Conservation (phyloP, 805 yeast genomes). For the Osmozyma mogii region DNA sequence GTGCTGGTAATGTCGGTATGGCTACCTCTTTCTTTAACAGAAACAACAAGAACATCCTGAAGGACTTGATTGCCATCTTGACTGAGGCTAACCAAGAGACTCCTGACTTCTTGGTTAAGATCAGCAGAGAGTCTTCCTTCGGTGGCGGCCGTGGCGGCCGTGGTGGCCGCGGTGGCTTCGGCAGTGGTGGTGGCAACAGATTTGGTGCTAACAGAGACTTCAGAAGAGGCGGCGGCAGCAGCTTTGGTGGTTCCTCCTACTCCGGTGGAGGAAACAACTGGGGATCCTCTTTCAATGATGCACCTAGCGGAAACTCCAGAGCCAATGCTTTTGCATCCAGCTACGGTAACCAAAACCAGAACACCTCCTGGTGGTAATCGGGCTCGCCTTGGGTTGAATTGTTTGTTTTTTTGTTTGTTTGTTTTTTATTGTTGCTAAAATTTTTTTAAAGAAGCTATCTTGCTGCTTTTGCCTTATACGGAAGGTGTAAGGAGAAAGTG, state of each 20-base stretch:
- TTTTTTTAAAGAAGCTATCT: slow-evolving; percentile 3
- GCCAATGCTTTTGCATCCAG: slow-evolving; percentile 20
- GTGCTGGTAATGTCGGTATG: slow-evolving; percentile 99
- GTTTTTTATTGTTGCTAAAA: slow-evolving; percentile 9
- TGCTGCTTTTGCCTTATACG: neutral
- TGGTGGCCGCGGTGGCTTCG: slow-evolving; percentile 21
- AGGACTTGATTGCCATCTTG: slow-evolving; percentile 79
- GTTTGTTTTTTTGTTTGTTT: neutral
- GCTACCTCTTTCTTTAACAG: slow-evolving; percentile 99
- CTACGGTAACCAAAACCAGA: slow-evolving; percentile 29
- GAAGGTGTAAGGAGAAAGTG: neutral
- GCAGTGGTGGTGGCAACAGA: slow-evolving; percentile 41
- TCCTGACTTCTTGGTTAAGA: slow-evolving; percentile 77
- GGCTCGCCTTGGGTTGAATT: neutral
- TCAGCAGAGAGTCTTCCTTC: slow-evolving; percentile 74
- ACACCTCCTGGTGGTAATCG: slow-evolving; percentile 37
- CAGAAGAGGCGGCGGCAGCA: slow-evolving; percentile 16
- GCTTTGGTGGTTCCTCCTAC: slow-evolving; percentile 22
- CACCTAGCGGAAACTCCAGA: slow-evolving; percentile 17
- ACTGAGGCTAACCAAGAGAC: slow-evolving; percentile 97
- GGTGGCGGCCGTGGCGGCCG: slow-evolving; percentile 51
- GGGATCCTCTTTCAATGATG: slow-evolving; percentile 12
- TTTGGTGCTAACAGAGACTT: slow-evolving; percentile 41
- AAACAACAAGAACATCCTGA: slow-evolving; percentile 81
- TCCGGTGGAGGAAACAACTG: slow-evolving; percentile 10